Evolutionary conservation across 192 early-diverging fungal genomes (phyloP), one percentile per base, ranked within the genome.

Genomic region (Cladochytrium replicatum): DNA sequence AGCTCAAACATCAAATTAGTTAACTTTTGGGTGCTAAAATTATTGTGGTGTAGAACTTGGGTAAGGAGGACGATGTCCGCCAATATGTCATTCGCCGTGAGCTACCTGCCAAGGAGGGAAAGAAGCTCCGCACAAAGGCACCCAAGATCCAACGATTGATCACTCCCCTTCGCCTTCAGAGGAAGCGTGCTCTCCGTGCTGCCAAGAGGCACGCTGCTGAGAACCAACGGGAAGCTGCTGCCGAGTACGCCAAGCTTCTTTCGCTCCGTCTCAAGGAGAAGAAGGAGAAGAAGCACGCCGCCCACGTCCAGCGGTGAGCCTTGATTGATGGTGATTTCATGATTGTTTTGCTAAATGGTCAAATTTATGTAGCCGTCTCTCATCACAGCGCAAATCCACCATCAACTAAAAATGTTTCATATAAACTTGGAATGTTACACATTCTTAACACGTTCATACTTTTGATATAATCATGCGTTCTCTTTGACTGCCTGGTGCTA

Each of bases 81-180:
- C 89, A 98, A 82, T 98, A 89, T 78, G 94, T 98, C 43, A 94
- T 98, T 62, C 91, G 92, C 64, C 91, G 94, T 64, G 92, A 96
- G 69, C 74, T 98, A 53, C 71, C 80, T 28, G 48, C 56, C 31
- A 75, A 78, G 78, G 71, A 77, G 38, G 88, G 81, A 56, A 91
- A 88, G 79, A 91, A 93, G 84, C 72, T 83, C 52, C 83, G 79
- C 83, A 87, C 91, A 78, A 98, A 98, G 87, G 92, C 86, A 24
- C 83, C 86, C 60, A 91, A 91, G 78, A 96, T 98, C 81, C 94
- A 98, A 77, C 88, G 94, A 60, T 78, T 98, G 57, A 89, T 98
- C 53, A 98, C 94, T 58, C 94, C 94, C 64, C 72, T 87, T 55
- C 91, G 88, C 49, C 81, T 96, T 55, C 93, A 96, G 81, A 87